phyloP scores from a whole-genome alignment of 2,329 filamentous ascomycete genomes.

The Fusarium palustre region DNA sequence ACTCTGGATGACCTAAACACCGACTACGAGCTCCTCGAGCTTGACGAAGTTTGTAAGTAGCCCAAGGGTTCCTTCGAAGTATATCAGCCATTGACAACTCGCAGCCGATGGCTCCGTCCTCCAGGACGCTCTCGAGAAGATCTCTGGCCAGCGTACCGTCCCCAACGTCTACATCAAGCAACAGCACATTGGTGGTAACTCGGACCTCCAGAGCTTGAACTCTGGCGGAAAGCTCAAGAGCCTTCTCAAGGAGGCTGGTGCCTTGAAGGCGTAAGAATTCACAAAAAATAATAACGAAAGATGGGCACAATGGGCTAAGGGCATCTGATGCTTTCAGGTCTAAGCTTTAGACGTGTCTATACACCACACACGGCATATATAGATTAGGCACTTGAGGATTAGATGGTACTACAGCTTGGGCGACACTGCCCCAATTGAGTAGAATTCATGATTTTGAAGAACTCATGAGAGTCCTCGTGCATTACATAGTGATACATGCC shows the following conservation, averaged over 20 bases:
- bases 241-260: slow-evolving; percentile 58
- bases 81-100: slow-evolving; percentile 32
- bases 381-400: slow-evolving; percentile 12
- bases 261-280: slow-evolving; percentile 56
- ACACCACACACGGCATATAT: slow-evolving; percentile 1
- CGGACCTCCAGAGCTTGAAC: slow-evolving; percentile 77
- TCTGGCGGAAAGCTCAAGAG: slow-evolving; percentile 54
- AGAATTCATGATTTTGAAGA: slow-evolving; percentile 31
- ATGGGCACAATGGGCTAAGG: slow-evolving; percentile 17
- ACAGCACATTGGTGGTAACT: slow-evolving; percentile 97
- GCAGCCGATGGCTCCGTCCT: slow-evolving; percentile 84
- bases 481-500: slow-evolving; percentile 43
- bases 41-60: slow-evolving; percentile 86
- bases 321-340: slow-evolving; percentile 39
- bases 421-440: slow-evolving; percentile 26
- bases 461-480: slow-evolving; percentile 24
- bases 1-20: slow-evolving; percentile 77
- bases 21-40: slow-evolving; percentile 80
- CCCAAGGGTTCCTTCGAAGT: no score
- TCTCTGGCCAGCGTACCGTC: slow-evolving; percentile 87
- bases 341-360: slow-evolving; percentile 37
- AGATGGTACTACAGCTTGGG: slow-evolving; percentile 10
- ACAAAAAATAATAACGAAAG: slow-evolving; percentile 6
- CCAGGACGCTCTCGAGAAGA: slow-evolving; percentile 83
- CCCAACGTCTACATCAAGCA: slow-evolving; percentile 94